Evolutionary conservation across 805 yeast species (phyloP).

Genomic region (Yarrowia sp.): DNA sequence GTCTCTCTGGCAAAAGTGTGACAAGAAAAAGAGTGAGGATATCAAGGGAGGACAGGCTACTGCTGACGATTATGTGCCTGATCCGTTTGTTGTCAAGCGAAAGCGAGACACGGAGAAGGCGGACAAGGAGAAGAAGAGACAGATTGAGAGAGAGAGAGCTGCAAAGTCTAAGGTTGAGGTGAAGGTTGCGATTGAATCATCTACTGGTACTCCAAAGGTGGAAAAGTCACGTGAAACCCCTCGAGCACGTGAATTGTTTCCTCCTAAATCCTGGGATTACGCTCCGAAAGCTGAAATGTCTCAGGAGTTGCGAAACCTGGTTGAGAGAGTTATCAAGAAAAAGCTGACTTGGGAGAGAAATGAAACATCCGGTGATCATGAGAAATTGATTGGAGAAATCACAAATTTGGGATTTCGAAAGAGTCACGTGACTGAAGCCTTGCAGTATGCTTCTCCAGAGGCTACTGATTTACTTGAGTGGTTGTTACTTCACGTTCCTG

Average conservation of each 20-base stretch:
- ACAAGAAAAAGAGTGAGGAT: conserved; percentile 54
- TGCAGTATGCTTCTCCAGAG: conserved; percentile 50
- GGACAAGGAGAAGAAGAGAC: conserved; percentile 18
- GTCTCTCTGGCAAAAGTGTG: conserved; percentile 72
- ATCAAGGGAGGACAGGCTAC: conserved; percentile 46
- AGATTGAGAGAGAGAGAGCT: conserved; percentile 8
- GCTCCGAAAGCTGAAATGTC: conserved; percentile 44
- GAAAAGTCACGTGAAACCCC: not conserved
- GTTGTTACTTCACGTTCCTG: conserved; percentile 87
- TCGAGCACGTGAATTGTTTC: not conserved
- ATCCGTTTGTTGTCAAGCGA: conserved; percentile 64
- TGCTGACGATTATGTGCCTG: conserved; percentile 59
- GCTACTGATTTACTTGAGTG: conserved; percentile 59
- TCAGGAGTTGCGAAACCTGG: conserved; percentile 56
- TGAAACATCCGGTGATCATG: not conserved
- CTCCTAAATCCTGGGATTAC: conserved; percentile 14
- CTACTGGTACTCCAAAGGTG: too few species aligned
- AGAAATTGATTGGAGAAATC: not conserved
- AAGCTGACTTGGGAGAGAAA: conserved; percentile 30
- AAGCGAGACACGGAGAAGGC: conserved; percentile 58
- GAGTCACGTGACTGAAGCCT: conserved; percentile 69
- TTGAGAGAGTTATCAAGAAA: conserved; percentile 56
- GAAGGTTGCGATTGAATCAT: not conserved
- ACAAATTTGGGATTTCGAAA: conserved; percentile 61
- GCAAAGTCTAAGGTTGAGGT: not conserved